Conservation (phyloP, 371 early-diverging fungal species). For the Batrachochytrium dendrobatidis region DNA sequence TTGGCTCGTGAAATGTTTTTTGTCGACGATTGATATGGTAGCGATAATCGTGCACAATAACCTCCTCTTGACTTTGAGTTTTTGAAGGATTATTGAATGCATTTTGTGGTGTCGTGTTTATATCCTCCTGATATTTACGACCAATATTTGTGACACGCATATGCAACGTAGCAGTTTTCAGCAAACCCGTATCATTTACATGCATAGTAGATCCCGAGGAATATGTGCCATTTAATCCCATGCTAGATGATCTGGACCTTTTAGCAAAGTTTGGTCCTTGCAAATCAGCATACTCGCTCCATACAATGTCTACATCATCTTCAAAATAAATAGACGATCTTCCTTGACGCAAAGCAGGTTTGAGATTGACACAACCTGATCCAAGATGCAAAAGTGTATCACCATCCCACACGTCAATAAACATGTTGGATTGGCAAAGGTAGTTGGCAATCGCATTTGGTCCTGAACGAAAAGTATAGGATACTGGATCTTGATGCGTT, state of each 20-base stretch:
- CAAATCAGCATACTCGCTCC: background rate
- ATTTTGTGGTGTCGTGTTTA: background rate
- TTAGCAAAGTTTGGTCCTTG: no score
- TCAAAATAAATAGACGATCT: slow-evolving; percentile 23
- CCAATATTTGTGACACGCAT: slow-evolving; percentile 21
- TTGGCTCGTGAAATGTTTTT: slow-evolving; percentile 3
- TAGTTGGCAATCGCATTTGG: slow-evolving; percentile 20
- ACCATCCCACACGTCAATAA: slow-evolving; percentile 40
- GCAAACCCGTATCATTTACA: no score
- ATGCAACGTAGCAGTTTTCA: slow-evolving; percentile 14
- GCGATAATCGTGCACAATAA: slow-evolving; percentile 26
- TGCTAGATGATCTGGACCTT: no score
- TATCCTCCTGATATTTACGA: background rate
- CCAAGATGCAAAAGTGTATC: slow-evolving; percentile 33
- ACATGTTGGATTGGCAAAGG: slow-evolving; percentile 14
- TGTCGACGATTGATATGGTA: background rate
- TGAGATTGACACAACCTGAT: slow-evolving; percentile 19
- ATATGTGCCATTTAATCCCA: no score
- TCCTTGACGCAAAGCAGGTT: slow-evolving; percentile 24
- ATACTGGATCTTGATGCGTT: slow-evolving; percentile 5
- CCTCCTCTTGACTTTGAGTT: slow-evolving; percentile 3
- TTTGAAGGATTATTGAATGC: background rate
- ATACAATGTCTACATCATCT: slow-evolving; percentile 33
- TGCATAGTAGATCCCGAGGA: no score
- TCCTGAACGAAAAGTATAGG: slow-evolving; percentile 7